These are phyloP conservation scores for Lobosporangium transversale DNA, from an alignment of 192 early-diverging fungal species.

Conservation along the genomic window DNA sequence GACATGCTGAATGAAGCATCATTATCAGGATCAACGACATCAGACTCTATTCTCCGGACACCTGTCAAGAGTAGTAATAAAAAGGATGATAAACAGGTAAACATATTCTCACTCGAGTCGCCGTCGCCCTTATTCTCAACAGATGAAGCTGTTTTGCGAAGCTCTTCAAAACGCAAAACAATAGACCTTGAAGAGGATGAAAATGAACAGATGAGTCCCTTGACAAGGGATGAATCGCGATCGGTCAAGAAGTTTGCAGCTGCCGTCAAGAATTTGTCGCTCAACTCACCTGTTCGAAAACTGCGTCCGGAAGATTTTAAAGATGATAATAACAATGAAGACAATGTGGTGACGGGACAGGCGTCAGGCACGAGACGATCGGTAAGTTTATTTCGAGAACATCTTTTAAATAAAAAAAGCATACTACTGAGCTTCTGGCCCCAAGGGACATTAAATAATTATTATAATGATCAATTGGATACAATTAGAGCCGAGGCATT, in stretches of 20 bases:
- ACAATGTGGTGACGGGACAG: conserved; percentile 15
- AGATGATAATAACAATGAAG: conserved; percentile 1
- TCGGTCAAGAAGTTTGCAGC: conserved; percentile 49
- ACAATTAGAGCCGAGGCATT: conserved; percentile 26
- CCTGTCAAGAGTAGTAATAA: conserved; percentile 5
- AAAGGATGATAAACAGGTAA: too few relatives aligned
- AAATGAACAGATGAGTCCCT: background rate
- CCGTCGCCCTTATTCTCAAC: conserved; percentile 28
- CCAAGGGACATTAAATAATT: background rate
- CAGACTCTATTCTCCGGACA: conserved; percentile 4
- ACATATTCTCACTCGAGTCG: background rate
- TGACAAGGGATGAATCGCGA: conserved; percentile 11
- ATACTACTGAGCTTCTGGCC: background rate
- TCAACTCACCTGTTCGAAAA: conserved; percentile 21
- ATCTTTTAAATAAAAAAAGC: too few relatives aligned
- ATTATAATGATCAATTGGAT: background rate
- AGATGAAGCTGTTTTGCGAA: conserved; percentile 18
- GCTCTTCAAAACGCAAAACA: conserved; percentile 27
- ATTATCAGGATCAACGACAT: background rate
- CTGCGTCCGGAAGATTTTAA: conserved; percentile 6
- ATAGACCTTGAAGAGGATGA: conserved; percentile 16
- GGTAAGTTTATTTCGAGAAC: background rate
- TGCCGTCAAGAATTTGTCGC: conserved; percentile 31
- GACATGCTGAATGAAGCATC: background rate
- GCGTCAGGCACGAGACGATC: conserved; percentile 18